These are phyloP conservation scores for Phyllosticta citrichinensis DNA, from an alignment of 2,329 filamentous ascomycete genomes.

Conservation along the genomic window DNA sequence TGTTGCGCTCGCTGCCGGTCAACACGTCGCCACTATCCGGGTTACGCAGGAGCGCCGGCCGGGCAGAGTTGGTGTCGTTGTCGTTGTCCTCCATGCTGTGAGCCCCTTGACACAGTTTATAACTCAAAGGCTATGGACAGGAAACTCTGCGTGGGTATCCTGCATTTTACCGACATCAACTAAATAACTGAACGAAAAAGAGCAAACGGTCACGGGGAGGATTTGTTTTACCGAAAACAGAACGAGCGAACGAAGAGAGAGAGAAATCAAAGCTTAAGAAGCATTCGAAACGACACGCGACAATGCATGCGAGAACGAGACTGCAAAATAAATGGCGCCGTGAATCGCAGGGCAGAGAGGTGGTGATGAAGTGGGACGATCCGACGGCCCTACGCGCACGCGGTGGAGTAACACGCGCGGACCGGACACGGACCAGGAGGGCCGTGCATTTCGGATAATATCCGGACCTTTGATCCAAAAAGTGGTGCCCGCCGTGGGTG, in stretches of 20 bases:
- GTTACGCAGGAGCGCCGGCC: background rate
- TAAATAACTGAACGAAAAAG: background rate
- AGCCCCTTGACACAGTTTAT: background rate
- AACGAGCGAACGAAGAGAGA: background rate
- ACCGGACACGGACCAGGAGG: background rate
- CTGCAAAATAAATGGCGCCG: background rate
- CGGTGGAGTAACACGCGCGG: background rate
- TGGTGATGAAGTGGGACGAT: background rate
- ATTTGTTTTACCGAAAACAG: background rate
- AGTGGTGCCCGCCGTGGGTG: background rate
- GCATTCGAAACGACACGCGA: background rate
- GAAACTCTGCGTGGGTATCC: background rate
- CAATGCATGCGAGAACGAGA: background rate
- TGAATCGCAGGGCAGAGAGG: background rate
- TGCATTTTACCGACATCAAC: background rate
- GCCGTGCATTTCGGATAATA: background rate
- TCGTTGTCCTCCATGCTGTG: conserved; percentile 1
- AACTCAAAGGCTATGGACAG: background rate
- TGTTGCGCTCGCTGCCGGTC: conserved; percentile 6
- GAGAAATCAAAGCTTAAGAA: background rate
- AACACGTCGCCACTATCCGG: background rate
- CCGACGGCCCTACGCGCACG: background rate
- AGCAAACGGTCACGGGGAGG: background rate
- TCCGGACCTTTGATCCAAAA: background rate
- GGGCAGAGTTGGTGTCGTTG: background rate